Percentiles rank a stretch among this genome's conserved stretches.
These are phyloP conservation scores for Leishmania major DNA, from an alignment of 208 protist species.

Conservation along the genomic window DNA sequence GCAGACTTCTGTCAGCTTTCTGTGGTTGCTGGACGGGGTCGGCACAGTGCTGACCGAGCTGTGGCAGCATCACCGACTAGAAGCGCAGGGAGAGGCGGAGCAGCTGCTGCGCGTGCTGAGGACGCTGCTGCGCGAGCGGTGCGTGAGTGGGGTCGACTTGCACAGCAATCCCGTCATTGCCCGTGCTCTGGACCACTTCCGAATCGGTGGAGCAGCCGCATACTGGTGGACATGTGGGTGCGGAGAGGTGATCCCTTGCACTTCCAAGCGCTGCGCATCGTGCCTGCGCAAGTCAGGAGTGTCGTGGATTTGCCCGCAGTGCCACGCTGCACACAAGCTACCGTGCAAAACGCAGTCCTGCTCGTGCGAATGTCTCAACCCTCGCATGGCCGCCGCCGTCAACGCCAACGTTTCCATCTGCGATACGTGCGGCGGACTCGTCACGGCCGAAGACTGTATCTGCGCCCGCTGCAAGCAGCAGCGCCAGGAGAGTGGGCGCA, in stretches of 20 bases:
- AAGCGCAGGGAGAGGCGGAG: slow-evolving; percentile 19
- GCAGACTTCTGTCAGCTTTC: slow-evolving; percentile 55
- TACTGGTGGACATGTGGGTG: slow-evolving; percentile 88
- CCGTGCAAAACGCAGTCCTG: slow-evolving; percentile 23
- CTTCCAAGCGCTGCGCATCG: slow-evolving; percentile 59
- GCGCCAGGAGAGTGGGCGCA: neutral
- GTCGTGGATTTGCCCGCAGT: slow-evolving; percentile 64
- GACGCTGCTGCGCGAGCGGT: slow-evolving; percentile 27
- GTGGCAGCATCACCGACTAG: slow-evolving; percentile 43
- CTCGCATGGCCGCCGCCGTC: slow-evolving; percentile 26
- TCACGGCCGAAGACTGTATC: slow-evolving; percentile 16
- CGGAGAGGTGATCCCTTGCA: slow-evolving; percentile 52
- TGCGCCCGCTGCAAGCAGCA: slow-evolving; percentile 41
- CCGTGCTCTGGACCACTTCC: slow-evolving; percentile 52
- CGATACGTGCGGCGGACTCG: slow-evolving; percentile 43
- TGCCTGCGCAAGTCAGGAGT: slow-evolving; percentile 49
- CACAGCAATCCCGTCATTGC: slow-evolving; percentile 54
- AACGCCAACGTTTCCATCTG: slow-evolving; percentile 30
- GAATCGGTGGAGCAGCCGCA: slow-evolving; percentile 31
- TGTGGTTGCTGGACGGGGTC: slow-evolving; percentile 71
- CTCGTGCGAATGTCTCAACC: slow-evolving; percentile 24
- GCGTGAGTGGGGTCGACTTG: slow-evolving; percentile 54
- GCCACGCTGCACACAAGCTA: slow-evolving; percentile 17
- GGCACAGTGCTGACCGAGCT: slow-evolving; percentile 48
- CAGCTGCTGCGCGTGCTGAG: slow-evolving; percentile 32